Evolutionary conservation across 1,284 basidiomycete species (phyloP).

Genomic region (Pterula multifida): DNA sequence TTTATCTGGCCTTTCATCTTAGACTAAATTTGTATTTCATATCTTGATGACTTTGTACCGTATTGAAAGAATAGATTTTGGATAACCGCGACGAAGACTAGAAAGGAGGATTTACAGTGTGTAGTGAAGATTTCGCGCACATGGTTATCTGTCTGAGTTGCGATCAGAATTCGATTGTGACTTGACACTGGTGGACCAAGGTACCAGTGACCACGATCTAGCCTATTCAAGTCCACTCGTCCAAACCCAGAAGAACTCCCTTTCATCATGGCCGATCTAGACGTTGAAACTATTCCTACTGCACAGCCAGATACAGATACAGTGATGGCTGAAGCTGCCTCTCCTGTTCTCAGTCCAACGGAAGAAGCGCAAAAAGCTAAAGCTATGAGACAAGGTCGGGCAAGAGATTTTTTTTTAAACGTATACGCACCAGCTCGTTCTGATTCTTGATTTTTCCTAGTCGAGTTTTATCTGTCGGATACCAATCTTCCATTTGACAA

Average conservation of each 20-base stretch:
- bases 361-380: conserved; percentile 7
- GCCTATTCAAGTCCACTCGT: neutral
- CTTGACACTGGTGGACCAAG: neutral
- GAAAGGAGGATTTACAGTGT: too few relatives aligned
- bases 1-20: too few relatives aligned
- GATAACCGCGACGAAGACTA: too few relatives aligned
- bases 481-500: conserved; percentile 95
- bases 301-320: conserved; percentile 4
- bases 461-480: conserved; percentile 97
- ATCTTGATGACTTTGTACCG: too few relatives aligned
- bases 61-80: too few relatives aligned
- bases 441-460: conserved; percentile 27
- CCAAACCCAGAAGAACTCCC: neutral
- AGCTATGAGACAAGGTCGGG: conserved; percentile 9
- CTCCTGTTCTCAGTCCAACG: conserved; percentile 4
- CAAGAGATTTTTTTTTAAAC: neutral
- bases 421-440: neutral
- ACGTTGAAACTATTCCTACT: neutral
- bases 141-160: neutral
- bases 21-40: too few relatives aligned
- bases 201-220: neutral
- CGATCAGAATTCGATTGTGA: neutral
- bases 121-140: too few relatives aligned
- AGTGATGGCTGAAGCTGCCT: conserved; percentile 9
- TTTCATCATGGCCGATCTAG: neutral